Conservation (phyloP, 805 yeast genomes). For the Saccharomycopsis sp. region DNA sequence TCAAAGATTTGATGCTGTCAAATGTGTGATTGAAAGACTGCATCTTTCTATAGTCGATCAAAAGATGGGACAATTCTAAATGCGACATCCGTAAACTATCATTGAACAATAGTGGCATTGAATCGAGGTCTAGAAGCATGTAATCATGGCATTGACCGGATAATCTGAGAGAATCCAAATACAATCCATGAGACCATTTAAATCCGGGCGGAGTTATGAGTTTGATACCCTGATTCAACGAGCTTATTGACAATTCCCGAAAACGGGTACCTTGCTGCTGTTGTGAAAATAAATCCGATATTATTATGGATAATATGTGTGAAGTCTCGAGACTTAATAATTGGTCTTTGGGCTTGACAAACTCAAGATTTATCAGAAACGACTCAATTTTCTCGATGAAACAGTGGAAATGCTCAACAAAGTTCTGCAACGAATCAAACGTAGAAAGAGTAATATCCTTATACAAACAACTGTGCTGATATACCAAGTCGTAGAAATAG, state of each 20-base stretch:
- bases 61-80: background rate
- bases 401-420: background rate
- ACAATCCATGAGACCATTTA: background rate
- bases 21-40: background rate
- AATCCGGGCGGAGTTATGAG: background rate
- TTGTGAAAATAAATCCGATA: background rate
- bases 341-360: background rate
- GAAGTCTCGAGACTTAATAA: background rate
- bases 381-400: background rate
- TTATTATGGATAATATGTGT: background rate
- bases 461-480: background rate
- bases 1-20: background rate
- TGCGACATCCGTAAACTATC: background rate
- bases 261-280: background rate
- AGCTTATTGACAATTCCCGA: background rate
- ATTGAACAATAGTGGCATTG: background rate
- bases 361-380: background rate
- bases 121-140: background rate
- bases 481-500: background rate
- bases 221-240: background rate
- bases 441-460: background rate
- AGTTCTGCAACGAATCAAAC: background rate
- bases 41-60: background rate
- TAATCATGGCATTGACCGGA: background rate
- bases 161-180: background rate